Evolutionary conservation across 768 basidiomycete genomes (phyloP).

Genomic region (Suillus spraguei): DNA sequence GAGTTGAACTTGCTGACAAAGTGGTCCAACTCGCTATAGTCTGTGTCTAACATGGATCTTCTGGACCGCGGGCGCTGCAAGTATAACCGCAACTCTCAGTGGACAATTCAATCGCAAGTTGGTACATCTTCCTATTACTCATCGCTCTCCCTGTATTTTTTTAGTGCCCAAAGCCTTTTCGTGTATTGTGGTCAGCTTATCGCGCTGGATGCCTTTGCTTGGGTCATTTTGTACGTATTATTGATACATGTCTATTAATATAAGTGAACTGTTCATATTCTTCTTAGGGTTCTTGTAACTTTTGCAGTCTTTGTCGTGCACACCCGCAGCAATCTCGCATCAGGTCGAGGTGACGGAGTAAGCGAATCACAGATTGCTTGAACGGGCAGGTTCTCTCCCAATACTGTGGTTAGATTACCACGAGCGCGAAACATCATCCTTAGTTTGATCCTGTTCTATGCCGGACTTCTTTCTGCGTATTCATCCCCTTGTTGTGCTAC

Average conservation of each 20-base stretch:
- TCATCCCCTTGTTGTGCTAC: not conserved
- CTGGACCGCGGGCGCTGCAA: slow-evolving; percentile 74
- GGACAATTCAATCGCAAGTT: slow-evolving; percentile 73
- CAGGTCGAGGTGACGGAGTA: slow-evolving; percentile 68
- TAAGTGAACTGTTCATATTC: not conserved
- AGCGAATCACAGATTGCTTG: not conserved
- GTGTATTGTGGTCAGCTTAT: slow-evolving; percentile 77
- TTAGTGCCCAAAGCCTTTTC: slow-evolving; percentile 44
- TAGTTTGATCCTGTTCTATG: not conserved
- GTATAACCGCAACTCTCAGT: slow-evolving; percentile 66
- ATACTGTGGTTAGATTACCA: not conserved
- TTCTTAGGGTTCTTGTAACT: slow-evolving; percentile 62
- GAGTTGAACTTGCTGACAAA: not conserved
- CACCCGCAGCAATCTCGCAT: slow-evolving; percentile 57
- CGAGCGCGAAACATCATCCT: not conserved
- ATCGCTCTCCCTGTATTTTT: slow-evolving; percentile 1
- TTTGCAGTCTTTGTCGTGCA: slow-evolving; percentile 60
- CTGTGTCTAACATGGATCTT: slow-evolving; percentile 75
- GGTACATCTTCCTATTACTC: slow-evolving; percentile 22
- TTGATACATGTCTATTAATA: not conserved
- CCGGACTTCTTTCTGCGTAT: not conserved
- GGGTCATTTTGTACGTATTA: slow-evolving; percentile 65
- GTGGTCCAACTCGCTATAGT: slow-evolving; percentile 35
- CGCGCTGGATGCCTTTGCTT: slow-evolving; percentile 73
- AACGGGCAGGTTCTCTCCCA: not conserved